Evolutionary conservation across 257 asterid genomes (phyloP).

Genomic region (Marsdenia floribunda): DNA sequence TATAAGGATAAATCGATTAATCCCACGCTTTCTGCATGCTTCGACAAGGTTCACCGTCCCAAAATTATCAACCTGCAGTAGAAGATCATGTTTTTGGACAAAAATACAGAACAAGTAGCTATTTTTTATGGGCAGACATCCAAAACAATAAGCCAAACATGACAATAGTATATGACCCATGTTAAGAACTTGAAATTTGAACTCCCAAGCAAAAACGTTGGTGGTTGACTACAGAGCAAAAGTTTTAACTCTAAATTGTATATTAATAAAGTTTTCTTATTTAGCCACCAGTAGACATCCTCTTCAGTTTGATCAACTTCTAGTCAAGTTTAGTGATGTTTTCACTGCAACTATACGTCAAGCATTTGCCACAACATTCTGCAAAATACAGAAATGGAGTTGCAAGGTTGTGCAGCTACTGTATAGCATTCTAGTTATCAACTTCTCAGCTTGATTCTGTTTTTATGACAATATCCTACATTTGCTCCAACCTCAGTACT

Average conservation of each 20-base stretch:
- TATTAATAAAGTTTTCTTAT: not conserved
- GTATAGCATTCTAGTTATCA: too few relatives aligned
- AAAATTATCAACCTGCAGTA: slow-evolving; percentile 75
- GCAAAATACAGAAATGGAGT: not conserved
- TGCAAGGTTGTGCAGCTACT: not conserved
- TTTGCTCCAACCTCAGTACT: not conserved
- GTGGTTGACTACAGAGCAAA: not conserved
- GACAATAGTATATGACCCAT: not conserved
- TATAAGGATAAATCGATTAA: slow-evolving; percentile 70
- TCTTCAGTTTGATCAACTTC: not conserved
- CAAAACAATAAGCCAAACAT: not conserved
- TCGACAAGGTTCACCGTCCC: slow-evolving; percentile 96
- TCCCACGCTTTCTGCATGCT: slow-evolving; percentile 74
- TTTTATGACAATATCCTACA: not conserved
- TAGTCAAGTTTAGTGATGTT: not conserved
- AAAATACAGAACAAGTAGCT: not conserved
- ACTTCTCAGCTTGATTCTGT: not conserved
- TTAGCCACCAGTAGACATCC: not conserved
- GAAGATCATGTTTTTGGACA: slow-evolving; percentile 7
- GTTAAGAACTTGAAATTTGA: too few relatives aligned
- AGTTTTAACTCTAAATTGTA: too few relatives aligned
- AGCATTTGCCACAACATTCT: not conserved
- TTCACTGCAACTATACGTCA: too few relatives aligned
- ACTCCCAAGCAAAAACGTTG: too few relatives aligned
- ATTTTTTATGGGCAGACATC: not conserved